Percentiles rank a stretch among this genome's conserved stretches.
Evolutionary conservation across 2,329 filamentous ascomycete species (phyloP).

Genomic region (Sordariomycetes sp.): DNA sequence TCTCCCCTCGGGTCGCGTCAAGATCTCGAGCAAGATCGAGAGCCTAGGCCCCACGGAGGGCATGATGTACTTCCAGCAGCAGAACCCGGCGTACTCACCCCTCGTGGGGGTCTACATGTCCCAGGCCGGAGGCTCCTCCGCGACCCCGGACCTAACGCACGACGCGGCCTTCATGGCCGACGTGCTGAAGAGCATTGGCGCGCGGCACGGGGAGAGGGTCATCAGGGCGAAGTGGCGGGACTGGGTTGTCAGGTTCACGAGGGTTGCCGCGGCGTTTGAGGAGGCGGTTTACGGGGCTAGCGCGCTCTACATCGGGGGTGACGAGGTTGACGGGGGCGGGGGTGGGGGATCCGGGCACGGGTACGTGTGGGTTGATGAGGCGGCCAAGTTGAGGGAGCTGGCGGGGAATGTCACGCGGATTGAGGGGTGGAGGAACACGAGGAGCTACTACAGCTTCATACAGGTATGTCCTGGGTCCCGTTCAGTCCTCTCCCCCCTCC

Average conservation of each 20-base stretch:
- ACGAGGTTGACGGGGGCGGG: slow-evolving; percentile 49
- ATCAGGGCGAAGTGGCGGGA: slow-evolving; percentile 87
- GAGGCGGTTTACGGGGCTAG: slow-evolving; percentile 91
- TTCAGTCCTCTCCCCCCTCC: not conserved
- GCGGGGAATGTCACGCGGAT: slow-evolving; percentile 86
- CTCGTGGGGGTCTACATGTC: slow-evolving; percentile 22
- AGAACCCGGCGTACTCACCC: slow-evolving; percentile 45
- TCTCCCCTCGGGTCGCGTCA: slow-evolving; percentile 80
- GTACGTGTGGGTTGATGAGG: slow-evolving; percentile 87
- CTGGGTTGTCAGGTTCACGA: slow-evolving; percentile 89
- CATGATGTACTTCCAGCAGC: slow-evolving; percentile 74
- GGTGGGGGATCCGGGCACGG: slow-evolving; percentile 66
- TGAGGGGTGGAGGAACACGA: slow-evolving; percentile 91
- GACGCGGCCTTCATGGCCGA: slow-evolving; percentile 83
- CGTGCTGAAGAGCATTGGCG: slow-evolving; percentile 69
- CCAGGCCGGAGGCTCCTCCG: slow-evolving; percentile 25
- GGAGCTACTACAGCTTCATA: slow-evolving; percentile 92
- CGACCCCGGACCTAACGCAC: slow-evolving; percentile 58
- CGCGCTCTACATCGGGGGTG: slow-evolving; percentile 71
- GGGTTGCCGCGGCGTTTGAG: slow-evolving; percentile 86
- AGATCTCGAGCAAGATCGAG: slow-evolving; percentile 85
- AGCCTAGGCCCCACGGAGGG: slow-evolving; percentile 71
- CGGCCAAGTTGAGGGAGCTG: slow-evolving; percentile 68
- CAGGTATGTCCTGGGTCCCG: slow-evolving; percentile 38
- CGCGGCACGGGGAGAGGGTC: slow-evolving; percentile 77